Base-by-base conservation (phyloP, 2,329 filamentous ascomycete genomes). In the Coniochaeta sp. region DNA sequence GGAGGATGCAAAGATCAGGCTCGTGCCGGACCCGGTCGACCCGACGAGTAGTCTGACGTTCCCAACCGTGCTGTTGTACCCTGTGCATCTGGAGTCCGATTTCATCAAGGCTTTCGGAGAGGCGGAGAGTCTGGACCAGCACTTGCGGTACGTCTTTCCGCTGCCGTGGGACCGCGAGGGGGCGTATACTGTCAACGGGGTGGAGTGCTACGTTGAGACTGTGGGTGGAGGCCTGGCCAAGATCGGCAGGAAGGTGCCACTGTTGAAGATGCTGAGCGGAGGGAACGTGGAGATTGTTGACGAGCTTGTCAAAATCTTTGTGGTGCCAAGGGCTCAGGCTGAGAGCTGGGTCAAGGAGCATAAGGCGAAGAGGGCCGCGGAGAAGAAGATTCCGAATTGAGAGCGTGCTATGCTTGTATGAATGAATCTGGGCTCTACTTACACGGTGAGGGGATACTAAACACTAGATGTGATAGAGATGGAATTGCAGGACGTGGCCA, bases 201-300 rank as follows among this genome's bases (percentile, higher is more conserved):
- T 96, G 4, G 92, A 96, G 66, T 95, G 91, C 69, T 98, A 91
- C 73, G 89, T 96, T 79, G 92, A 97, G 78, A 98, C 92, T 0
- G 75, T 76, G 4, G 78, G 80, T 0, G 92, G 92, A 0, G 92
- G 93, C 0, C 73, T 99, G 67, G 85, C 96, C 68, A 97, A 96
- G 77, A 87, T 93, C 24, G 93, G 95, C 55, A 93, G 90, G 82
- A 95, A 93, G 70, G 81, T 95, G 64, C 79, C 85, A 22, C 73
- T 98, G 66, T 74, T 91, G 57, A 90, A 91, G 77, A 83, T 93
- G 32, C 74, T 98, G 63, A 80, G 80, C 9, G 85, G 84, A 9
- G 91, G 90, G 7, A 92, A 89, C 69, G 85, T 96, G 7, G 93
- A 96, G 75, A 81, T 99, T 10, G 86, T 96, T 55, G 93, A 99